Evolutionary conservation across 1,284 basidiomycete species (phyloP).

Genomic region (Cryptococcus sp.): DNA sequence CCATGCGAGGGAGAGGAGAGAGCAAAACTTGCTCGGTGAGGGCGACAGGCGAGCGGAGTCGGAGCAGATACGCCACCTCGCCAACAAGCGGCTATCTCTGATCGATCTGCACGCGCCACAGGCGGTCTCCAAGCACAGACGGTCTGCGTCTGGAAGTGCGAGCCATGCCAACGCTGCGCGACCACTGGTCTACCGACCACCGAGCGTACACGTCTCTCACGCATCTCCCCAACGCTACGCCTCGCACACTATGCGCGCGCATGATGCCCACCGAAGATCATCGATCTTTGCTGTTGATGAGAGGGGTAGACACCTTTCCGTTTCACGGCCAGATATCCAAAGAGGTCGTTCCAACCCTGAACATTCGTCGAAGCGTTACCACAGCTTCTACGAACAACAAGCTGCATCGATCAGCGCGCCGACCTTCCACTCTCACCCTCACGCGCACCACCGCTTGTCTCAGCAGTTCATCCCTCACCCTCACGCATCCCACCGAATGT

Average conservation of each 20-base stretch:
- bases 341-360: neutral
- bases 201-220: conserved; percentile 4
- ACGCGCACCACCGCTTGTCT: neutral
- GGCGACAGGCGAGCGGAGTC: conserved; percentile 31
- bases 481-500: conserved; percentile 2
- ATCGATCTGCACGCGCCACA: conserved; percentile 1
- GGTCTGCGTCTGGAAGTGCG: neutral
- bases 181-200: neutral
- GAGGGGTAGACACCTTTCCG: neutral
- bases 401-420: conserved; percentile 6
- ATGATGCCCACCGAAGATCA: neutral
- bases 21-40: conserved; percentile 28
- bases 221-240: neutral
- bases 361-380: conserved; percentile 8
- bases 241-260: neutral
- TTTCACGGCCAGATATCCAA: neutral
- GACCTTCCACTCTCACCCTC: conserved; percentile 2
- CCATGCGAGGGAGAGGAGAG: conserved; percentile 35
- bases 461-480: conserved; percentile 2
- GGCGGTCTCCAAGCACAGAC: too few relatives aligned
- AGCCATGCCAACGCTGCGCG: neutral
- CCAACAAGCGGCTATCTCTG: conserved; percentile 7
- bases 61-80: conserved; percentile 11
- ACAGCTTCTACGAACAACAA: conserved; percentile 22
- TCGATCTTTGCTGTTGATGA: neutral